Conservation (phyloP, 2,329 filamentous ascomycete genomes). For the Alternaria burnsii region DNA sequence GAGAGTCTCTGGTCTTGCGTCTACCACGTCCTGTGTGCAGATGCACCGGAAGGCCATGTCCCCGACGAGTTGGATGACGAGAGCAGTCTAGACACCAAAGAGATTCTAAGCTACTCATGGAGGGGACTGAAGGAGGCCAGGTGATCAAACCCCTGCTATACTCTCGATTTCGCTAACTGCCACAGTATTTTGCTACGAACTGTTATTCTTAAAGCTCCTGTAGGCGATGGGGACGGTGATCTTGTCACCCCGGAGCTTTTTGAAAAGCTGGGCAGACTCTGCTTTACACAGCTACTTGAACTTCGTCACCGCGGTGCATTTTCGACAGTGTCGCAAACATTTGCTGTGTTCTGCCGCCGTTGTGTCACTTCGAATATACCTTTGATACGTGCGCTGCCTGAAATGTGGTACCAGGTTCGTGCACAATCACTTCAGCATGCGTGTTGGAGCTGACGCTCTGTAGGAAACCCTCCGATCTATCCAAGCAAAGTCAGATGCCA, state of each 20-base stretch:
- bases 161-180: neutral
- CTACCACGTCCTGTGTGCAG: slow-evolving; percentile 82
- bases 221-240: slow-evolving; percentile 30
- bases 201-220: slow-evolving; percentile 51
- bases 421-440: neutral
- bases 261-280: slow-evolving; percentile 72
- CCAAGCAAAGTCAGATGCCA: slow-evolving; percentile 75
- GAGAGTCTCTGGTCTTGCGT: slow-evolving; percentile 79
- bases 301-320: slow-evolving; percentile 92
- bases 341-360: slow-evolving; percentile 78
- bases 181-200: slow-evolving; percentile 73
- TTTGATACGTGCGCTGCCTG: slow-evolving; percentile 60
- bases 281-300: slow-evolving; percentile 82
- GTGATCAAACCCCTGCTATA: slow-evolving; percentile 54
- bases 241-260: slow-evolving; percentile 61
- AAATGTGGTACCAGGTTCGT: slow-evolving; percentile 70
- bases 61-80: slow-evolving; percentile 78
- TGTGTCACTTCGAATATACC: slow-evolving; percentile 62
- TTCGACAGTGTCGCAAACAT: slow-evolving; percentile 89
- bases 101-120: slow-evolving; percentile 93
- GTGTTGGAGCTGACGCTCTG: slow-evolving; percentile 3
- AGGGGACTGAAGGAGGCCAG: slow-evolving; percentile 93
- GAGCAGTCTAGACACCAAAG: slow-evolving; percentile 81
- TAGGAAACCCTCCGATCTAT: slow-evolving; percentile 75
- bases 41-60: slow-evolving; percentile 90